Percentiles rank a stretch among this genome's conserved stretches.
phyloP scores from a whole-genome alignment of 805 yeast species.

The Cyberlindnera mycetangii region DNA sequence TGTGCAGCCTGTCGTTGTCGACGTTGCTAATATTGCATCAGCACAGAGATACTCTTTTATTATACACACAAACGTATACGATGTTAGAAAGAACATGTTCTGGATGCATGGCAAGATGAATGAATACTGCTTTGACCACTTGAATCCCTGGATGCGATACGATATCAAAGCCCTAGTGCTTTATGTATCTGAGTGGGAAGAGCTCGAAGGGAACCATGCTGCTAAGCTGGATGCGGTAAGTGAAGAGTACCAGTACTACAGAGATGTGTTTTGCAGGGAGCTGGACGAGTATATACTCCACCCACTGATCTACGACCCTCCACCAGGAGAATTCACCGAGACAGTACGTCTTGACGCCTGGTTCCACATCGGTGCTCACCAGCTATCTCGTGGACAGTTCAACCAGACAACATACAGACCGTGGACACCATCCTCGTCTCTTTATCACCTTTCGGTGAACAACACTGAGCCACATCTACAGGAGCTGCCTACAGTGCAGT shows the following conservation, averaged over 20 bases:
- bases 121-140: constrained; percentile 34
- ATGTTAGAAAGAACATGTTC: constrained; percentile 34
- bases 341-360: constrained; percentile 24
- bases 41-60: constrained; percentile 70
- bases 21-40: constrained; percentile 35
- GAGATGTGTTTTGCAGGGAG: constrained; percentile 26
- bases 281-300: constrained; percentile 26
- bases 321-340: constrained; percentile 18
- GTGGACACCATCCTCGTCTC: constrained; percentile 12
- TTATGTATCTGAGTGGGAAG: constrained; percentile 26
- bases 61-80: constrained; percentile 46
- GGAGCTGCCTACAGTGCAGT: neutral
- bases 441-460: constrained; percentile 21
- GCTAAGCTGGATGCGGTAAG: constrained; percentile 8
- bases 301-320: constrained; percentile 21
- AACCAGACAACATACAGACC: constrained; percentile 27
- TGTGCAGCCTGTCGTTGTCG: constrained; percentile 43
- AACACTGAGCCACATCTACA: neutral
- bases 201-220: constrained; percentile 5
- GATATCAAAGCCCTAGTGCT: constrained; percentile 33
- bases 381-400: constrained; percentile 27
- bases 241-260: constrained; percentile 14
- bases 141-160: constrained; percentile 33
- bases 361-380: constrained; percentile 26
- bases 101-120: constrained; percentile 40